Evolutionary conservation across 1,284 basidiomycete species (phyloP), one percentile per base, ranked within the genome.

Genomic region (Leccinum huronense): DNA sequence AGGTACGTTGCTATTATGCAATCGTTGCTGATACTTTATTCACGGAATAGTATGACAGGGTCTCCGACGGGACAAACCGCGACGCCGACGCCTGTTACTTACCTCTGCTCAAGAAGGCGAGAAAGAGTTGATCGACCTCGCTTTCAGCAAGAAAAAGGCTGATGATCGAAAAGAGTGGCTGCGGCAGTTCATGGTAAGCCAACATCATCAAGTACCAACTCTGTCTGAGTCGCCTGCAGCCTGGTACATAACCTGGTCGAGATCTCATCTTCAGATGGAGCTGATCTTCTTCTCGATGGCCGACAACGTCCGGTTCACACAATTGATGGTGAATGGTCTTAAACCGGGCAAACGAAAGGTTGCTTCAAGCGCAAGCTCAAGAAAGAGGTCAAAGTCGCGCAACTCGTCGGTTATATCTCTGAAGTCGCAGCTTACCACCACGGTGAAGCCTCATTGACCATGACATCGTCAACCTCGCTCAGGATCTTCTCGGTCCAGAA

Each of bases 131-230:
- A 97, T 99, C 67, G 97, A 99, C 62, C 89, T 99, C 67, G 97
- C 97, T 0, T 99, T 99, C 83, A 98, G 94, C 83, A 99, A 99
- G 86, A 99, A 98, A 83, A 98, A 97, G 77, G 94, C 96, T 0
- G 97, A 99, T 69, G 95, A 99, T 23, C 91, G 97, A 58, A 99
- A 99, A 77, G 97, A 99, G 68, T 99, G 97, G 97, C 82, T 99
- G 11, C 85, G 97, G 31, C 90, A 95, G 69, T 97, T 96, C 81
- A 94, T 86, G 81, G 93, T 90, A 67, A 63, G 79, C 72, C 16
- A n/a, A 55, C 31, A 34, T 34, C 11, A 4, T n/a, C 13, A 19
- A 42, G 34, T 55, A 11, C 34, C 10, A 2, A 38, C 10, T n/a
- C 19, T 56, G 34, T 58, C 61, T 64, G 64, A 70, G 64, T 57